A percentile compares a stretch with the other conserved stretches of the same genome.
phyloP scores from a whole-genome alignment of 306 rosid genomes.

The Prosopis cineraria region DNA sequence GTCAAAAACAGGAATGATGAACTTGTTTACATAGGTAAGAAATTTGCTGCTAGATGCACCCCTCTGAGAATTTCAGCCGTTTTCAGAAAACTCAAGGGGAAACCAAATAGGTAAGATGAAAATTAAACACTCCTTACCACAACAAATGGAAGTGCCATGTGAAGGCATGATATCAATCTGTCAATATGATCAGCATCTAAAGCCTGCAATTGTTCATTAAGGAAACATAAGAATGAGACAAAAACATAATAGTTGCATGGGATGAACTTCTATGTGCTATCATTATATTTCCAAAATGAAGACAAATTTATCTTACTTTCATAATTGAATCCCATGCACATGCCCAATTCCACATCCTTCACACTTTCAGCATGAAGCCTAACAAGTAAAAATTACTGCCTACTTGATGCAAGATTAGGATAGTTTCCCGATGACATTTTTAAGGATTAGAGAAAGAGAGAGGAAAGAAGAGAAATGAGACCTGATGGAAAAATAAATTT shows the following conservation, averaged over 20 bases:
- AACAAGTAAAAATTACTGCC: not conserved
- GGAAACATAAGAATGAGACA: not conserved
- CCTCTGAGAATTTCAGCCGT: slow-evolving; percentile 49
- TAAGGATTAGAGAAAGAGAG: not conserved
- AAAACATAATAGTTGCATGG: not conserved
- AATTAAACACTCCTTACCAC: slow-evolving; percentile 57
- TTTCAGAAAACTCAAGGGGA: slow-evolving; percentile 18
- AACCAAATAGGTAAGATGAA: not conserved
- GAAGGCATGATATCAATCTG: slow-evolving; percentile 90
- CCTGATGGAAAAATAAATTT: not conserved
- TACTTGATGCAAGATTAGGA: not conserved
- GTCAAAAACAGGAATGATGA: slow-evolving; percentile 86
- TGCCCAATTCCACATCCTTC: not conserved
- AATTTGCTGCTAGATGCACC: slow-evolving; percentile 97
- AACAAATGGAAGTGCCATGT: slow-evolving; percentile 93
- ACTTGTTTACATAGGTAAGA: slow-evolving; percentile 75
- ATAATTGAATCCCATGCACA: not conserved
- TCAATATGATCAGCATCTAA: slow-evolving; percentile 91
- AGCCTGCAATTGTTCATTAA: slow-evolving; percentile 44
- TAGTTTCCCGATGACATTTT: not conserved
- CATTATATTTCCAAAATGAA: not conserved
- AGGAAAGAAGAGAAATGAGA: not conserved
- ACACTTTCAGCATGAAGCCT: not conserved
- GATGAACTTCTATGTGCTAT: slow-evolving; percentile 7
- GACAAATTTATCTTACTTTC: not conserved